phyloP scores from a whole-genome alignment of 352 stramenopile species.

The Globisporangium radiosum region DNA sequence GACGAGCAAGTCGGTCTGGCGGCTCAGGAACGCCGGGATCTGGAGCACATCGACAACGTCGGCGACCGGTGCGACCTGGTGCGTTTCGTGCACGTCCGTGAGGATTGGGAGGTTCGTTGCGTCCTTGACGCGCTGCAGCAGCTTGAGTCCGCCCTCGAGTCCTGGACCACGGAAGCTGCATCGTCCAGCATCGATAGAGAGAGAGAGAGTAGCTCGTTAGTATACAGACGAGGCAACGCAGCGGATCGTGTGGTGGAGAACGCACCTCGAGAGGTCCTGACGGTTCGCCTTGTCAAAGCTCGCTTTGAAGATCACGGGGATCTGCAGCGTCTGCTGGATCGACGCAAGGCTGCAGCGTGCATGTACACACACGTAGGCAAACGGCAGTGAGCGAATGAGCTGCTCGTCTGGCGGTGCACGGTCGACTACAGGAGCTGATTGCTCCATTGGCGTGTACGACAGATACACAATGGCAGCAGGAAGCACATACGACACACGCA shows the following conservation, averaged over 20 bases:
- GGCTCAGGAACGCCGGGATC: constrained; percentile 85
- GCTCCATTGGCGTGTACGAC: too few relatives aligned
- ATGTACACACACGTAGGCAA: neutral
- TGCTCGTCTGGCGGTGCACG: too few relatives aligned
- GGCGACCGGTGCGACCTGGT: constrained; percentile 64
- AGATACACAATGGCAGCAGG: neutral
- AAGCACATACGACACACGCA: neutral
- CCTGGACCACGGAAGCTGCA: constrained; percentile 71
- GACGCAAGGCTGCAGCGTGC: constrained; percentile 30
- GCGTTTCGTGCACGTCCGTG: constrained; percentile 83
- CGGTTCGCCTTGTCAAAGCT: constrained; percentile 89
- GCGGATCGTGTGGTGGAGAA: too few relatives aligned
- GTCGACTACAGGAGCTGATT: too few relatives aligned
- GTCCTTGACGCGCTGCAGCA: constrained; percentile 73
- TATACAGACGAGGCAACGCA: too few relatives aligned
- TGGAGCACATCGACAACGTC: constrained; percentile 78
- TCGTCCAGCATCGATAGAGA: too few relatives aligned
- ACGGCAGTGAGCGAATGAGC: too few relatives aligned
- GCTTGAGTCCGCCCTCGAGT: constrained; percentile 54
- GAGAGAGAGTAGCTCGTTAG: too few relatives aligned
- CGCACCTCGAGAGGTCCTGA: constrained; percentile 56
- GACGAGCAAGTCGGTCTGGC: constrained; percentile 84
- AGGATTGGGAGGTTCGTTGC: constrained; percentile 66
- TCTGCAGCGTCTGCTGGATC: constrained; percentile 48
- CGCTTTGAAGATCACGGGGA: constrained; percentile 85